These are phyloP conservation scores for Beta corolliflora DNA, from an alignment of 179 eudicot species.

Conservation along the genomic window DNA sequence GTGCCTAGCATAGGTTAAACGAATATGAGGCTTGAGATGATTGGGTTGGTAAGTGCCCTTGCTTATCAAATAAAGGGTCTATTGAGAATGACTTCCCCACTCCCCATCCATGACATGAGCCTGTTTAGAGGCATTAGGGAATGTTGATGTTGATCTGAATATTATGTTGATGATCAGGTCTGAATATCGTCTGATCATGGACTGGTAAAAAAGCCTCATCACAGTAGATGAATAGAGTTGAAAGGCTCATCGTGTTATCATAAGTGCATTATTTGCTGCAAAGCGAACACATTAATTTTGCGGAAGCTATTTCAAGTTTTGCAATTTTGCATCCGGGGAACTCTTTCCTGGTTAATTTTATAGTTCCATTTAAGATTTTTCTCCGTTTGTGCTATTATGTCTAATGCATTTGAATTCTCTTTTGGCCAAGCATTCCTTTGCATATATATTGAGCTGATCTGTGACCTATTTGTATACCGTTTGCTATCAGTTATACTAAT, in stretches of 20 bases:
- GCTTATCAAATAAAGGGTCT: no score
- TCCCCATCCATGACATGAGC: not conserved
- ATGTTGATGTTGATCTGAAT: not conserved
- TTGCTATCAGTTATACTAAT: constrained; percentile 7
- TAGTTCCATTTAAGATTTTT: no score
- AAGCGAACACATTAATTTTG: not conserved
- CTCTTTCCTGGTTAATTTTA: not conserved
- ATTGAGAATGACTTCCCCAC: no score
- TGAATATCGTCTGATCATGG: not conserved
- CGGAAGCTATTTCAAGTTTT: no score
- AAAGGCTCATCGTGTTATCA: no score
- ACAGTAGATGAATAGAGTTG: no score
- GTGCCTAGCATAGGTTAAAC: no score
- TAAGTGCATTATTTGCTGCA: not conserved
- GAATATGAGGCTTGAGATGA: no score
- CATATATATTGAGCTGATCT: not conserved
- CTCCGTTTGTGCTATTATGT: not conserved
- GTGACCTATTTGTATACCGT: not conserved
- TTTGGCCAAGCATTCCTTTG: not conserved
- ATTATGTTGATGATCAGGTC: not conserved
- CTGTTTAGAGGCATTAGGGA: not conserved
- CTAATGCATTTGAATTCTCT: not conserved
- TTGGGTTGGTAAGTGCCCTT: no score
- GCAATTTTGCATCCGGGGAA: not conserved
- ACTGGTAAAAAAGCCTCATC: not conserved